Evolutionary conservation across 192 early-diverging fungal genomes (phyloP).

Genomic region (Linderina pennispora): DNA sequence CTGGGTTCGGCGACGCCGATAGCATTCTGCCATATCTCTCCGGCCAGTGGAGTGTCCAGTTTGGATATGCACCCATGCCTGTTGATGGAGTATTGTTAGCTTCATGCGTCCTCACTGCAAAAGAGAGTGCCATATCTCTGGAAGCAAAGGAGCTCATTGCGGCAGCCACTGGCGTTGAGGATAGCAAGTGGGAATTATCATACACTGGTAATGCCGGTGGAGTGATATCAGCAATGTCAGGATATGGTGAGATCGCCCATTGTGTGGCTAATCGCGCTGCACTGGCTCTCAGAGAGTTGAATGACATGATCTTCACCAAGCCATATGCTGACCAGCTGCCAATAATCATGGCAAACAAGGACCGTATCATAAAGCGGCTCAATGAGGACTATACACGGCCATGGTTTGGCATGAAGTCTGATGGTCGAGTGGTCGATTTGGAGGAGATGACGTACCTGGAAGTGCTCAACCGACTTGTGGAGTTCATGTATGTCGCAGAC

Average conservation of each 20-base stretch:
- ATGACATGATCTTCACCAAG: slow-evolving; percentile 71
- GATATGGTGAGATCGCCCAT: slow-evolving; percentile 92
- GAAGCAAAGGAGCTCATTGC: slow-evolving; percentile 87
- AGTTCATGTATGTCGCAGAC: slow-evolving; percentile 69
- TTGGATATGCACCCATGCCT: slow-evolving; percentile 88
- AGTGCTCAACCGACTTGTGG: slow-evolving; percentile 72
- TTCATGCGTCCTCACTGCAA: slow-evolving; percentile 92
- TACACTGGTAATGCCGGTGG: slow-evolving; percentile 72
- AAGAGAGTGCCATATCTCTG: slow-evolving; percentile 72
- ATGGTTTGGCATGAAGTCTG: slow-evolving; percentile 86
- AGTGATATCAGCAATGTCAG: slow-evolving; percentile 79
- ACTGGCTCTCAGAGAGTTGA: slow-evolving; percentile 72
- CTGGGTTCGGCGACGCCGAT: slow-evolving; percentile 84
- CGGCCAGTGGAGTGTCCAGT: slow-evolving; percentile 81
- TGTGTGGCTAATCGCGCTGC: slow-evolving; percentile 84
- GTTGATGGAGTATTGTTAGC: slow-evolving; percentile 92
- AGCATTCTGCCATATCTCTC: slow-evolving; percentile 88
- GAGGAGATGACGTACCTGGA: slow-evolving; percentile 92
- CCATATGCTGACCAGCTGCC: slow-evolving; percentile 76
- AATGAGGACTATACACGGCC: slow-evolving; percentile 88
- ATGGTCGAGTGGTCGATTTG: slow-evolving; percentile 69
- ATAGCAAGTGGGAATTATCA: slow-evolving; percentile 84
- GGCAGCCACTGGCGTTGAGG: slow-evolving; percentile 69
- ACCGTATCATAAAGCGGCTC: slow-evolving; percentile 82
- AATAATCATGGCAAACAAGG: slow-evolving; percentile 73